Percentiles rank a stretch among this genome's conserved stretches.
Evolutionary conservation across 768 basidiomycete genomes (phyloP).

Genomic region (Harrya chromipes): DNA sequence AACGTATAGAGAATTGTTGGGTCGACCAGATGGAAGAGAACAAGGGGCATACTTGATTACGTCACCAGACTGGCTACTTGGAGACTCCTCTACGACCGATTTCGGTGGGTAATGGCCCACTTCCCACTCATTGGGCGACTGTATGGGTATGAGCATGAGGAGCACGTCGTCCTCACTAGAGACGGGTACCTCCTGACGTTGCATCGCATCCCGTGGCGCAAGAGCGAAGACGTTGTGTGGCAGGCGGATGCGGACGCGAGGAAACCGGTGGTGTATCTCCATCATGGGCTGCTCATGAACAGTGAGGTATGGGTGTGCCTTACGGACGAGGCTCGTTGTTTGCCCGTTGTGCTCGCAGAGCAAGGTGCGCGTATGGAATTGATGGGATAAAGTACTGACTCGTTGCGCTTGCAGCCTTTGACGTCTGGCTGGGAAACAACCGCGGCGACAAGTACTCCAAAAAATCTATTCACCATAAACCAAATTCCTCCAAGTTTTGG

Average conservation of each 20-base stretch:
- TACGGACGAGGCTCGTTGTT: conserved; percentile 59
- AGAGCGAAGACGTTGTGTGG: conserved; percentile 35
- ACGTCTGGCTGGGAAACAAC: conserved; percentile 85
- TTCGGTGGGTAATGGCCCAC: conserved; percentile 6
- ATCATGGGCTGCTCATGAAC: conserved; percentile 87
- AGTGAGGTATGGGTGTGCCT: conserved; percentile 84
- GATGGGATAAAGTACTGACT: conserved; percentile 1
- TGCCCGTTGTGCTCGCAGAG: conserved; percentile 79
- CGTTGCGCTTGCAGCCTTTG: conserved; percentile 51
- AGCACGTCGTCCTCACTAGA: conserved; percentile 81
- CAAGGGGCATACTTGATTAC: no score
- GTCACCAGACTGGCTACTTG: no score
- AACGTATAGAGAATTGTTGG: no score
- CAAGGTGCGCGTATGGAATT: conserved; percentile 36
- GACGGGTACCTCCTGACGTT: conserved; percentile 83
- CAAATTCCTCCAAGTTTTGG: conserved; percentile 74
- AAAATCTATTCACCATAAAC: conserved; percentile 68
- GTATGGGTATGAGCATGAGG: conserved; percentile 71
- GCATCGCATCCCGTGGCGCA: conserved; percentile 67
- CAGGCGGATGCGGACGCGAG: conserved; percentile 53
- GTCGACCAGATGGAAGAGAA: no score
- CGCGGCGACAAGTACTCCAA: conserved; percentile 88
- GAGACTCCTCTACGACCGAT: no score
- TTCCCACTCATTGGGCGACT: conserved; percentile 63
- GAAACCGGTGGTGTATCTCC: conserved; percentile 82